Evolutionary conservation across 208 protist species (phyloP).

Genomic region (Endotrypanum monterogeii): DNA sequence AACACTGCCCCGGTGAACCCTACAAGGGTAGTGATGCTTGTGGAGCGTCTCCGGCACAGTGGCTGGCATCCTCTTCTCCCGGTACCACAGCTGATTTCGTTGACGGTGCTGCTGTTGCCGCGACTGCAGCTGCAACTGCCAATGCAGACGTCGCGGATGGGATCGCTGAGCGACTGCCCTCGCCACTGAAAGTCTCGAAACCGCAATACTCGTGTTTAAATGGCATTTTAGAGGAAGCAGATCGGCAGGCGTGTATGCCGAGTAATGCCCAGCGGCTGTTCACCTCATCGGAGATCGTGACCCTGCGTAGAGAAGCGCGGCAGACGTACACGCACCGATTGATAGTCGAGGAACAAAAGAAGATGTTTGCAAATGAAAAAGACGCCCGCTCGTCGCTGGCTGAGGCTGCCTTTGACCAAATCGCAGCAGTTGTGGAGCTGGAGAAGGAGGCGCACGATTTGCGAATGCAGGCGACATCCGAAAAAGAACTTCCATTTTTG

Average conservation of each 20-base stretch:
- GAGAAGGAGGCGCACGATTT: slow-evolving; percentile 3
- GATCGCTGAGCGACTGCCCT: neutral
- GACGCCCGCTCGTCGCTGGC: slow-evolving; percentile 17
- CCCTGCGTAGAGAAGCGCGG: slow-evolving; percentile 22
- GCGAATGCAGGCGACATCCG: slow-evolving; percentile 12
- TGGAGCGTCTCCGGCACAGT: neutral
- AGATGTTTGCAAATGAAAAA: slow-evolving; percentile 14
- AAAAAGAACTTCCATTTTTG: slow-evolving; percentile 16
- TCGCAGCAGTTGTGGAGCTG: slow-evolving; percentile 3
- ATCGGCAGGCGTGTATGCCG: neutral
- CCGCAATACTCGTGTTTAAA: slow-evolving; percentile 8
- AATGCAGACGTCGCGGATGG: neutral
- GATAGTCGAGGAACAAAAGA: slow-evolving; percentile 16
- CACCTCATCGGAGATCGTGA: slow-evolving; percentile 13
- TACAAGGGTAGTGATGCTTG: slow-evolving; percentile 8
- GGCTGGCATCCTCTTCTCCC: neutral
- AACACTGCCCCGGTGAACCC: neutral
- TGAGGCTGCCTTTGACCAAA: slow-evolving; percentile 8
- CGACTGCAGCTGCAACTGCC: neutral
- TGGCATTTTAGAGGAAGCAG: neutral
- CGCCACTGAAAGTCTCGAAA: neutral
- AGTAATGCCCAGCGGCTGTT: slow-evolving; percentile 19
- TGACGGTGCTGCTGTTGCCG: neutral
- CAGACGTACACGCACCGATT: slow-evolving; percentile 8
- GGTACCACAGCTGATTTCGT: neutral